Percentiles rank a stretch among this genome's conserved stretches.
Conservation (phyloP, 805 yeast genomes). For the Wilhelminamyces savonicus region DNA sequence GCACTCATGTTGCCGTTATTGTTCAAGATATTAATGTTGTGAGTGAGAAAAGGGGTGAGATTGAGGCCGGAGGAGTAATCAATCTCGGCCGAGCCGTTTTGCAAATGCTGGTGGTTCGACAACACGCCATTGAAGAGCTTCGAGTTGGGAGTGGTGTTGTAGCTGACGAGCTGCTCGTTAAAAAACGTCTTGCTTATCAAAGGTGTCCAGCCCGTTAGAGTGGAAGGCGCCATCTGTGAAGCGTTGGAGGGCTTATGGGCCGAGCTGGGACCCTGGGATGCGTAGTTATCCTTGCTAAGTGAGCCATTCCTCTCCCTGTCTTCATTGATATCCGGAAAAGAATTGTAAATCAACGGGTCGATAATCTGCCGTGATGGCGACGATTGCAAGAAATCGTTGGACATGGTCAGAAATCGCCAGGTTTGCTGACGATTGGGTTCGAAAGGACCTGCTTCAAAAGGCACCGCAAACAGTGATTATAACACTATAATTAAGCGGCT, state of each 20-base stretch:
- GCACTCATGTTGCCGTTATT: slow-evolving; percentile 15
- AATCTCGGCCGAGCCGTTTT: slow-evolving; percentile 1
- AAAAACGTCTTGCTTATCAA: slow-evolving; percentile 30
- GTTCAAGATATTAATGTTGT: slow-evolving; percentile 20
- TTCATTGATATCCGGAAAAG: slow-evolving; percentile 5
- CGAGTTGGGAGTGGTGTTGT: slow-evolving; percentile 32
- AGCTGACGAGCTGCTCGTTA: slow-evolving; percentile 26
- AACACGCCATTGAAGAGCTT: slow-evolving; percentile 12
- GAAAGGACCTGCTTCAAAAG: too few relatives aligned
- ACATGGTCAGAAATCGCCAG: too few relatives aligned
- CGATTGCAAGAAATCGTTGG: slow-evolving; percentile 25
- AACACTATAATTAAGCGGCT: too few relatives aligned
- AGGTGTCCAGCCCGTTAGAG: slow-evolving; percentile 38
- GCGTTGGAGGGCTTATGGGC: background rate
- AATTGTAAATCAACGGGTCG: slow-evolving; percentile 28
- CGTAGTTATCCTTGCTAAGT: slow-evolving; percentile 1
- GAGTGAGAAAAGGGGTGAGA: slow-evolving; percentile 37
- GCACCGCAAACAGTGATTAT: too few relatives aligned
- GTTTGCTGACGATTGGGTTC: too few relatives aligned
- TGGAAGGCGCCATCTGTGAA: slow-evolving; percentile 1
- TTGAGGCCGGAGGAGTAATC: slow-evolving; percentile 31
- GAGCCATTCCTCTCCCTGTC: slow-evolving; percentile 3
- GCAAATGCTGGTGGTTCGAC: slow-evolving; percentile 6
- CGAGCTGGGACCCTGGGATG: background rate
- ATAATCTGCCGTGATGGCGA: slow-evolving; percentile 28